Base-by-base conservation (phyloP, 257 asterid species). In the Jaltomata sinuosa region DNA sequence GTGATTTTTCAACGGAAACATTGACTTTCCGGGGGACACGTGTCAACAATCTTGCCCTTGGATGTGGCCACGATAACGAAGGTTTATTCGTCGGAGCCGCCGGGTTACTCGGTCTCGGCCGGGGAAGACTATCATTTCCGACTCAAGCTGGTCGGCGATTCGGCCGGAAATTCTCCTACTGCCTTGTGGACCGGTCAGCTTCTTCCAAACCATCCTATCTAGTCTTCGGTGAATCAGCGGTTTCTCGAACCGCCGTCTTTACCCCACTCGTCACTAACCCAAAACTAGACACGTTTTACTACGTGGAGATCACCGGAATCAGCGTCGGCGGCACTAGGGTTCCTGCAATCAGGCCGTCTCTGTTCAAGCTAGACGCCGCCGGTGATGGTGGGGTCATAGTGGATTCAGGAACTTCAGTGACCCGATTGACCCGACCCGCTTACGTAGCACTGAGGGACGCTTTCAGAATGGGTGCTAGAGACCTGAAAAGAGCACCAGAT, bases 31-130 rank as follows among this genome's bases (percentile, higher is more conserved):
- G 98, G n/a, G 40, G 86, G 29, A 87, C 81, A 6, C 83, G 85
- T 7, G 92, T 92, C 27, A 47, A 49, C 22, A 90, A 90, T 22
- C 80, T 96, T 1, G 95, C 94, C 38, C 85, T 96, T 19, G 99
- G 99, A 5, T 96, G 99, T 62, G 99, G 99, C 1, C 97, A 96
- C 64, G 97, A 94, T 14, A 96, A 96, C 15, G 95, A 96, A 78
- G 99, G 99, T 0, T 79, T 96, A 22, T 96, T 96, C 86, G 86
- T 92, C 47, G 99, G 97, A 34, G 97, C 99, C 18, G 96, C 95
- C 80, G 99, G 99, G 29, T 86, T 94, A 59, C 52, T 96, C 11
- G 98, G 99, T 31, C 94, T 96, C n/a, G 99, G 99, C 62, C 87
- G 94, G 18, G 99, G 98, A 8, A 91, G 79, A 21, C 40, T 94